Conservation (phyloP, 768 basidiomycete genomes). For the Boletus pseudo-olivaceus region DNA sequence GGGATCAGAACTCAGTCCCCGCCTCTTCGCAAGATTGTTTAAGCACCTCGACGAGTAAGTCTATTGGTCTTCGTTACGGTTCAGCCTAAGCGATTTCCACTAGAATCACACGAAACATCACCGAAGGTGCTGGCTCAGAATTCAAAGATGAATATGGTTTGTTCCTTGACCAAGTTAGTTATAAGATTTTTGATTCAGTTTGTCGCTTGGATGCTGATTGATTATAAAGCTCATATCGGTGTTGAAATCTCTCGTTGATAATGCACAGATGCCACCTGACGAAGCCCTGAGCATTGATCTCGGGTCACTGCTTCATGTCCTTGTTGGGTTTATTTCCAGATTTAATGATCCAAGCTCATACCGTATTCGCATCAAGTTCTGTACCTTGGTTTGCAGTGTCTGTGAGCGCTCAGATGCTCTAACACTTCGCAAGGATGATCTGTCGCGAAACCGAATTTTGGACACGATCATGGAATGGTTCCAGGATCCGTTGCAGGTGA, state of each 20-base stretch:
- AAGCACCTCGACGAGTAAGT: slow-evolving; percentile 73
- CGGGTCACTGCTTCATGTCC: slow-evolving; percentile 52
- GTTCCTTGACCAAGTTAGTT: slow-evolving; percentile 70
- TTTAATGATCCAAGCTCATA: slow-evolving; percentile 51
- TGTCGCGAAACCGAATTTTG: slow-evolving; percentile 64
- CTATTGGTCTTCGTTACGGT: neutral
- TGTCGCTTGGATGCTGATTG: slow-evolving; percentile 10
- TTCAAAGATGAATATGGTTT: slow-evolving; percentile 37
- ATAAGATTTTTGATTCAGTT: neutral
- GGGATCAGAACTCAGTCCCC: slow-evolving; percentile 72
- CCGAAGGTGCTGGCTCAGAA: slow-evolving; percentile 44
- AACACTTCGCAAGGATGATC: slow-evolving; percentile 62
- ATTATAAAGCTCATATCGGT: slow-evolving; percentile 63
- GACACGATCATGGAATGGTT: slow-evolving; percentile 84
- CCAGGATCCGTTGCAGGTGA: slow-evolving; percentile 47
- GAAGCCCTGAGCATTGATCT: slow-evolving; percentile 63
- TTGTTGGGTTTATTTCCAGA: slow-evolving; percentile 64
- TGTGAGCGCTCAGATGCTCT: slow-evolving; percentile 60
- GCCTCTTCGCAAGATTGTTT: slow-evolving; percentile 63
- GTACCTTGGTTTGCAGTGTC: slow-evolving; percentile 64
- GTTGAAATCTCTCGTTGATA: slow-evolving; percentile 76
- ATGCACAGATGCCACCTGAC: slow-evolving; percentile 53
- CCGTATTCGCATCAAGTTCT: slow-evolving; percentile 74
- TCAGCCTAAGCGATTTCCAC: neutral
- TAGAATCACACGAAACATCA: slow-evolving; percentile 52